phyloP scores from a whole-genome alignment of 2,329 filamentous ascomycete genomes.

The Xylaria sp. region DNA sequence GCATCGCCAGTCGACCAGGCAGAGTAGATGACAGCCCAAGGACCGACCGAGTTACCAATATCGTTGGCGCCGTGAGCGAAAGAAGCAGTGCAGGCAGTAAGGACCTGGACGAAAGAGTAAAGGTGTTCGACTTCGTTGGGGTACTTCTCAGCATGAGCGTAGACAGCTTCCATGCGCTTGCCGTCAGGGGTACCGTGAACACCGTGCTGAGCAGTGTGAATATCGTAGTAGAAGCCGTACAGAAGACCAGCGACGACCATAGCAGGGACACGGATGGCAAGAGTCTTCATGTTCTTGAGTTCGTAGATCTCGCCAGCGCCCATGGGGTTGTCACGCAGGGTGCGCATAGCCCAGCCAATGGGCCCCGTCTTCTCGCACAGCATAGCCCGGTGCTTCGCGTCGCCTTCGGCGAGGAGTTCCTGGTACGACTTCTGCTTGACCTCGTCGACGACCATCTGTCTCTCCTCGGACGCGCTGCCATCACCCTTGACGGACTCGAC shows the following conservation, averaged over 20 bases:
- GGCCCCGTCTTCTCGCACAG: constrained; percentile 59
- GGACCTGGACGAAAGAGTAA: constrained; percentile 61
- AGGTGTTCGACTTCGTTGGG: constrained; percentile 65
- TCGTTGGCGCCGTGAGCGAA: constrained; percentile 76
- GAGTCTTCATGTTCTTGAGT: constrained; percentile 59
- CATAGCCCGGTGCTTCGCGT: constrained; percentile 55
- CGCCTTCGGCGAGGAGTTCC: constrained; percentile 52
- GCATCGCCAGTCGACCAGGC: constrained; percentile 61
- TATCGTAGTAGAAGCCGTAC: constrained; percentile 78
- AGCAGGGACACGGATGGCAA: constrained; percentile 63
- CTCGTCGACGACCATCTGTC: constrained; percentile 43
- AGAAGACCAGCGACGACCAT: constrained; percentile 56
- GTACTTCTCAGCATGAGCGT: constrained; percentile 59
- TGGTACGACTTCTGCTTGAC: constrained; percentile 53
- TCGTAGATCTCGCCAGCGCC: constrained; percentile 71
- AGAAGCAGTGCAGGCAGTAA: constrained; percentile 66
- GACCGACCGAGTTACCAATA: constrained; percentile 64
- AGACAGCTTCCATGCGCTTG: constrained; percentile 63
- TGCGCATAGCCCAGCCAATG: constrained; percentile 79
- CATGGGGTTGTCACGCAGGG: constrained; percentile 67
- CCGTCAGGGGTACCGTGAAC: constrained; percentile 68
- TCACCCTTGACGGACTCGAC: constrained; percentile 19
- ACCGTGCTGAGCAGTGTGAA: constrained; percentile 69
- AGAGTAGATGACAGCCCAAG: constrained; percentile 65
- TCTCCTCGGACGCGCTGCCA: constrained; percentile 36